A percentile compares a stretch with the other conserved stretches of the same genome.
These are phyloP conservation scores for Buddleja alternifolia DNA, from an alignment of 257 asterid genomes.

Conservation along the genomic window DNA sequence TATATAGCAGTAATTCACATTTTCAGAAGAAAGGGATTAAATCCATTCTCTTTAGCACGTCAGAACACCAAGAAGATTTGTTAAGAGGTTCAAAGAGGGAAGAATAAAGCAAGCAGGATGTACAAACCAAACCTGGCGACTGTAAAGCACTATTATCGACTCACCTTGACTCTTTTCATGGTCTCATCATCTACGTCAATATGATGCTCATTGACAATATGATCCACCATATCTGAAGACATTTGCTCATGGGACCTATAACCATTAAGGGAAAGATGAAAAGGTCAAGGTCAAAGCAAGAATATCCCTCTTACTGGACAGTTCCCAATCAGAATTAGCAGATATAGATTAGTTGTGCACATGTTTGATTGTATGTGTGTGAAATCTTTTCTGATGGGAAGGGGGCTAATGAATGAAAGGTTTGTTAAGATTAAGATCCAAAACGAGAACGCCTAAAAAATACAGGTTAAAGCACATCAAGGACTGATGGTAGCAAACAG, in stretches of 20 bases:
- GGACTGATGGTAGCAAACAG: neutral
- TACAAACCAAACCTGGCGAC: slow-evolving; percentile 26
- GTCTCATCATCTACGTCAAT: slow-evolving; percentile 71
- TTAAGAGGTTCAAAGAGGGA: neutral
- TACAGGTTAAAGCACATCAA: slow-evolving; percentile 13
- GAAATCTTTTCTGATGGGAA: neutral
- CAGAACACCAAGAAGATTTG: neutral
- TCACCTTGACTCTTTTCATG: slow-evolving; percentile 72
- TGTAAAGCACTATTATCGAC: slow-evolving; percentile 29
- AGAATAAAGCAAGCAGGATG: neutral
- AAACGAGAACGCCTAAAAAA: neutral
- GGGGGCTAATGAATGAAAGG: neutral
- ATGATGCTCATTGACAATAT: slow-evolving; percentile 74
- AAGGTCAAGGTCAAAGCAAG: neutral
- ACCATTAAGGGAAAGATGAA: neutral
- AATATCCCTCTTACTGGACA: neutral
- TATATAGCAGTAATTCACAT: slow-evolving; percentile 3
- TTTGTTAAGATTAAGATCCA: neutral
- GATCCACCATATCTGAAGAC: slow-evolving; percentile 83
- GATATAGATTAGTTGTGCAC: slow-evolving; percentile 3
- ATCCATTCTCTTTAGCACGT: slow-evolving; percentile 10
- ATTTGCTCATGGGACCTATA: slow-evolving; percentile 91
- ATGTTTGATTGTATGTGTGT: neutral
- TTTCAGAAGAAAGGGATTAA: neutral
- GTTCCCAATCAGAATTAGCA: slow-evolving; percentile 2